These are phyloP conservation scores for Globomyces pollinis-pini DNA, from an alignment of 192 early-diverging fungal genomes.

Conservation along the genomic window DNA sequence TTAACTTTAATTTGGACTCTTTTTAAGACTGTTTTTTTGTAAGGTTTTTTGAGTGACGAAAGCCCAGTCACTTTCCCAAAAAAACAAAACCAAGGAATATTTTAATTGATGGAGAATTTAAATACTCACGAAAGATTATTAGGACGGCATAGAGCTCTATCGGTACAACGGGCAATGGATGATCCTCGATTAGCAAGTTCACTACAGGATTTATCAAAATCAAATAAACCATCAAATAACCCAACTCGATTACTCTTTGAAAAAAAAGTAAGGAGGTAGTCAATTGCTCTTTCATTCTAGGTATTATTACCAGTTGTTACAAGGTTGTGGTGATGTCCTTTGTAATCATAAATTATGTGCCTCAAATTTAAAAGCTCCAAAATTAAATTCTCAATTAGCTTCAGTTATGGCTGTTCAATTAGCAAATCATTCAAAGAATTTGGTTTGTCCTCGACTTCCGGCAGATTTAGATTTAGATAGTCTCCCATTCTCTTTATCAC, in stretches of 20 bases:
- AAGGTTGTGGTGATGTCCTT: slow-evolving; percentile 31
- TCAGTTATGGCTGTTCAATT: slow-evolving; percentile 49
- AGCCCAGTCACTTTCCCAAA: background rate
- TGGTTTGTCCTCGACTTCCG: slow-evolving; percentile 35
- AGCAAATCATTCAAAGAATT: slow-evolving; percentile 22
- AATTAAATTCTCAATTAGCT: slow-evolving; percentile 33
- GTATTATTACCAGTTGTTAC: slow-evolving; percentile 46
- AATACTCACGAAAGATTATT: background rate
- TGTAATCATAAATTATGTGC: slow-evolving; percentile 41
- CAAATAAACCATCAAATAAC: too few species aligned
- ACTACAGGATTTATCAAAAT: background rate
- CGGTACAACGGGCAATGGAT: slow-evolving; percentile 1
- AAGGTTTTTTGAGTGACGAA: too few species aligned
- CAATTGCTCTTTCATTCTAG: slow-evolving; percentile 9
- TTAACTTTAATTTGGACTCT: too few species aligned
- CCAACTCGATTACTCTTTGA: slow-evolving; percentile 11
- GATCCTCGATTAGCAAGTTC: slow-evolving; percentile 7
- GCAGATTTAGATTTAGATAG: slow-evolving; percentile 3
- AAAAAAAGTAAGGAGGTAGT: slow-evolving; percentile 17
- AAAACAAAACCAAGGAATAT: background rate
- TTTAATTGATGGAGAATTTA: background rate
- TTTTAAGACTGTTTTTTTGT: too few species aligned
- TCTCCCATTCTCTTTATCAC: background rate
- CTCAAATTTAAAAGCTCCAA: slow-evolving; percentile 20
- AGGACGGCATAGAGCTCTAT: slow-evolving; percentile 3